Conservation (phyloP, 192 early-diverging fungal species). For the Podochytrium sp. region DNA sequence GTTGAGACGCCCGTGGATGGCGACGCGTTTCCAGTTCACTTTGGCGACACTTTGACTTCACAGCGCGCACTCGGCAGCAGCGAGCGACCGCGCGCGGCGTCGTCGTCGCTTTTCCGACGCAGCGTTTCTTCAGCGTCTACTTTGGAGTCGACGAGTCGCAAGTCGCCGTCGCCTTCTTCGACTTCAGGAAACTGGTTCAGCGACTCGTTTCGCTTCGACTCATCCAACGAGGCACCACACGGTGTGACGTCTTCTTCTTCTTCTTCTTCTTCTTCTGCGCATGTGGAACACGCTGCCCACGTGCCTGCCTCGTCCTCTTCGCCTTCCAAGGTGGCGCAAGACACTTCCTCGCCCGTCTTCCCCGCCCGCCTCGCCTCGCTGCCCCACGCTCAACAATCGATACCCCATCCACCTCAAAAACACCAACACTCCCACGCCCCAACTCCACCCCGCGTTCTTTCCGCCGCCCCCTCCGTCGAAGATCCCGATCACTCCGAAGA, state of each 20-base stretch:
- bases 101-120: background rate
- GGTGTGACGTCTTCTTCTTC: background rate
- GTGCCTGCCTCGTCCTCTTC: background rate
- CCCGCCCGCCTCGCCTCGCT: background rate
- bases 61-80: background rate
- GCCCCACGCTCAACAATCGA: too few relatives aligned
- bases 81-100: background rate
- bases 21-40: conserved; percentile 23
- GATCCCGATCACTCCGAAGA: background rate
- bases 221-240: background rate
- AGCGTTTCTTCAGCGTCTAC: background rate
- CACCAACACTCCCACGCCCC: too few relatives aligned
- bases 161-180: background rate
- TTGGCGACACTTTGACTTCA: background rate
- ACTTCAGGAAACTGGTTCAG: background rate
- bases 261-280: background rate
- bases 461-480: background rate
- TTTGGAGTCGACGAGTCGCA: background rate
- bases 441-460: background rate
- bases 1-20: conserved; percentile 19
- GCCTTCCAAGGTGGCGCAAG: background rate
- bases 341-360: background rate
- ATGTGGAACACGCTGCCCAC: background rate
- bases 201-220: background rate
- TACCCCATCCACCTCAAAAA: background rate